Conservation (phyloP, 257 asterid species). For the Handroanthus guayacan region DNA sequence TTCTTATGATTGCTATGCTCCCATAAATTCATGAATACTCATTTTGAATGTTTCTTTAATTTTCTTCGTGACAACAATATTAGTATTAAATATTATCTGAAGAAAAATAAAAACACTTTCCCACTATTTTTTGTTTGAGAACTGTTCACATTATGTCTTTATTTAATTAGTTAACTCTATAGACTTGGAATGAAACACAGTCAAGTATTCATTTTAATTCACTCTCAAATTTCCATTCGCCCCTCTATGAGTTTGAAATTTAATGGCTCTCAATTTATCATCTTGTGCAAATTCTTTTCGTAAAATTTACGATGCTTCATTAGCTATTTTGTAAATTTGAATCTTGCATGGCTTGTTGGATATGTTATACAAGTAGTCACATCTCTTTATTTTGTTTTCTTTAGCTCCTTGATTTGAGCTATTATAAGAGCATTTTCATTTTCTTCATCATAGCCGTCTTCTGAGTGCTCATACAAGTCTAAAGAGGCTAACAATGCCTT, state of each 20-base stretch:
- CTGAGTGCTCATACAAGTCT: not conserved
- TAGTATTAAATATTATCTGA: constrained; percentile 15
- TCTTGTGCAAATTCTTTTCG: constrained; percentile 1
- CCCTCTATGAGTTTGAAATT: constrained; percentile 23
- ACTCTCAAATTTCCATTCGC: constrained; percentile 1
- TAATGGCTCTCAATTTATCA: constrained; percentile 20
- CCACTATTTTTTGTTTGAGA: not conserved
- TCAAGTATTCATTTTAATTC: constrained; percentile 23
- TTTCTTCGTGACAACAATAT: not conserved
- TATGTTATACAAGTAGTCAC: not conserved
- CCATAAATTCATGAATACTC: constrained; percentile 26
- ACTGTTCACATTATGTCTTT: not conserved
- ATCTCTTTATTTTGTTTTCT: not conserved
- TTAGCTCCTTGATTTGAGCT: not conserved
- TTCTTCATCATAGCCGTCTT: not conserved
- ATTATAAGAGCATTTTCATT: not conserved
- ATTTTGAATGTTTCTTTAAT: not conserved
- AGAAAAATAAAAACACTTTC: constrained; percentile 16
- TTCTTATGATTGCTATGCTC: constrained; percentile 14
- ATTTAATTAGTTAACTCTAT: constrained; percentile 19
- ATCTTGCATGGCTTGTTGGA: not conserved
- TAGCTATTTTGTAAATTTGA: not conserved
- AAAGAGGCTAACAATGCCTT: constrained; percentile 1
- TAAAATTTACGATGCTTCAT: not conserved
- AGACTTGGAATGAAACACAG: constrained; percentile 6